Percentiles rank a stretch among this genome's conserved stretches.
phyloP scores from a whole-genome alignment of 176 grass and related monocot genomes.

The Dactylis glomerata region DNA sequence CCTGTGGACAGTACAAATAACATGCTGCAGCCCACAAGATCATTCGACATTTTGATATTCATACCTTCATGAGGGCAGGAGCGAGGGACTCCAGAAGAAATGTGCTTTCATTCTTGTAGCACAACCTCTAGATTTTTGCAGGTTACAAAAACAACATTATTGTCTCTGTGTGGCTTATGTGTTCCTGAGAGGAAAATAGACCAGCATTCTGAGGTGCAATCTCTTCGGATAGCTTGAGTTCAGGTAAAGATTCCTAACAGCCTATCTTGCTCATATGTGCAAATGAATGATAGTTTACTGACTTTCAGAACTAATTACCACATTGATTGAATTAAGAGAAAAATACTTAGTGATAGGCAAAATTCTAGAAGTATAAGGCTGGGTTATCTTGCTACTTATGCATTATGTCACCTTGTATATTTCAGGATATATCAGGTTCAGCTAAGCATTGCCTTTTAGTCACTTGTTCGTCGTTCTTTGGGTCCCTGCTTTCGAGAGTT shows the following conservation, averaged over 20 bases:
- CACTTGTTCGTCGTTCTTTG: background rate
- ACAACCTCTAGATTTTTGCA: constrained; percentile 28
- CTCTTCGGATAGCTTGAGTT: constrained; percentile 38
- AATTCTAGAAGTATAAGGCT: background rate
- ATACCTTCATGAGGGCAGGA: background rate
- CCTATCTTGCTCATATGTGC: background rate
- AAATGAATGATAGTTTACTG: background rate
- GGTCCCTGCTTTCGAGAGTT: background rate
- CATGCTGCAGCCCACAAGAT: background rate
- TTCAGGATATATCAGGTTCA: constrained; percentile 23
- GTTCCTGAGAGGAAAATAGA: constrained; percentile 38
- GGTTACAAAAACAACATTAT: constrained; percentile 29
- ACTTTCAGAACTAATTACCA: background rate
- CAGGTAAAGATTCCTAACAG: constrained; percentile 36
- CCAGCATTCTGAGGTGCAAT: constrained; percentile 36
- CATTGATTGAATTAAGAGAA: background rate
- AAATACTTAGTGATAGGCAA: background rate
- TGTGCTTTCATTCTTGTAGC: constrained; percentile 1
- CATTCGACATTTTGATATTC: too few species aligned
- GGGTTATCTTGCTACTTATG: constrained; percentile 6
- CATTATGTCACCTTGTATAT: background rate
- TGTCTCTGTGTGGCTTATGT: constrained; percentile 28
- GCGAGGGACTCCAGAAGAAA: background rate
- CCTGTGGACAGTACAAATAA: background rate
- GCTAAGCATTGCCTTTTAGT: background rate